A percentile compares a stretch with the other conserved stretches of the same genome.
Conservation (phyloP, 1,139 yeast genomes). For the Saccharomyces hybrid region DNA sequence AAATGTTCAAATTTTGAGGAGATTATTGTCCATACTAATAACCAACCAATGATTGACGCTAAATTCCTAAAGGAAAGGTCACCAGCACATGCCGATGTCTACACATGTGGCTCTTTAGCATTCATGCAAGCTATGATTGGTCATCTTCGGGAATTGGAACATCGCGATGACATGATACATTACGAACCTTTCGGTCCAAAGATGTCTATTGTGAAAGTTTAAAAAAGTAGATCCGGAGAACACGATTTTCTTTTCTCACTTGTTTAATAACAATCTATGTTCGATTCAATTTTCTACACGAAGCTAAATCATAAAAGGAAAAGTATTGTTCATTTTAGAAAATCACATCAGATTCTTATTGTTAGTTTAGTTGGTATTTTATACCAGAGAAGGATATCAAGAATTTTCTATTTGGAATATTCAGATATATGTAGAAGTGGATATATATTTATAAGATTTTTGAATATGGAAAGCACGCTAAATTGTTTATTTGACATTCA, state of each 20-base stretch:
- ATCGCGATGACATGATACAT: constrained; percentile 21
- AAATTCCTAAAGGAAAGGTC: constrained; percentile 19
- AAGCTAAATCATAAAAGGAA: background rate
- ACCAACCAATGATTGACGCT: constrained; percentile 21
- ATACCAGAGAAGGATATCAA: background rate
- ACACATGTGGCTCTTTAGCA: constrained; percentile 28
- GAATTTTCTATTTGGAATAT: background rate
- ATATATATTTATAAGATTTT: background rate
- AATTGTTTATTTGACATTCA: constrained; percentile 7
- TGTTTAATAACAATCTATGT: background rate
- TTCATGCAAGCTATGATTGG: constrained; percentile 27
- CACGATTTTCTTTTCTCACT: background rate
- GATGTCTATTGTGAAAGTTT: constrained; percentile 25
- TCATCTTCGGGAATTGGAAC: constrained; percentile 17
- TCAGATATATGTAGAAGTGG: background rate
- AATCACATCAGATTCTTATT: background rate
- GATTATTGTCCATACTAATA: constrained; percentile 19
- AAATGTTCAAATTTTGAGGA: constrained; percentile 13
- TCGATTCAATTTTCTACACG: background rate
- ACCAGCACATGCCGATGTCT: constrained; percentile 26
- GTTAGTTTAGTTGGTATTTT: background rate
- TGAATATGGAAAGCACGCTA: background rate
- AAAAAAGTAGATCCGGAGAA: background rate
- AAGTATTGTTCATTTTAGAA: background rate
- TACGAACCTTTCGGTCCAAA: constrained; percentile 32